Evolutionary conservation across 306 rosid genomes (phyloP), one percentile per base, ranked within the genome.

Genomic region (Boehmeria nivea): DNA sequence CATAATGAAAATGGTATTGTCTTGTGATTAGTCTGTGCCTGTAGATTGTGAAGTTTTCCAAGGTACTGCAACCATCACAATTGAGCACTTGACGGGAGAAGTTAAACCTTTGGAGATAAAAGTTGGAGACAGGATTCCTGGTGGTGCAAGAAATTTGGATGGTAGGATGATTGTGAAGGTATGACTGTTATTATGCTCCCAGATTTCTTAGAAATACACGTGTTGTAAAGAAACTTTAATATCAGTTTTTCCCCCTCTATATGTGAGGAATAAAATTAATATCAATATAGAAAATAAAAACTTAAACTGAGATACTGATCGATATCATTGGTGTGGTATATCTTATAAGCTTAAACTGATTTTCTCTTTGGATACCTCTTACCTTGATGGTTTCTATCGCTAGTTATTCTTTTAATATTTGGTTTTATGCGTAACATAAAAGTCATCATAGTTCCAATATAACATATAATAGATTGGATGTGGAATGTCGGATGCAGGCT

Each of bases 11-110:
- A 77, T 82, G 80, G 74, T 83, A 73, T 82, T 91, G 74, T 83
- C 72, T 82, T 91, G 83, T 84, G 81, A 81, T 81, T 85, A 91
- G 99, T 91, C 95, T 85, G 99, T 91, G 80, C 99, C 99, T 77
- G 89, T 87, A 85, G 99, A 91, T 73, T 91, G 99, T 73, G 96
- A 87, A 75, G 86, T 91, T 75, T 91, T 64, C 78, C 87, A 87
- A 72, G 99, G 99, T 51, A 70, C 36, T 79, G 99, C 96, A 16
- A 87, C 99, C 17, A 91, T 91, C 71, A 91, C 96, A 37, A 69
- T 84, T 1, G 96, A 87, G 86, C 99, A 91, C 80, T 76, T 91
- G 77, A 91, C 99, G 15, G 99, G 96, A 66, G 99, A 91, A 87
- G 56, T 91, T 59, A 91, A 83, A 68, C 99, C 96, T 13, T 66